These are phyloP conservation scores for Pilasporangium apinafurcum DNA, from an alignment of 352 stramenopile species.

Conservation along the genomic window DNA sequence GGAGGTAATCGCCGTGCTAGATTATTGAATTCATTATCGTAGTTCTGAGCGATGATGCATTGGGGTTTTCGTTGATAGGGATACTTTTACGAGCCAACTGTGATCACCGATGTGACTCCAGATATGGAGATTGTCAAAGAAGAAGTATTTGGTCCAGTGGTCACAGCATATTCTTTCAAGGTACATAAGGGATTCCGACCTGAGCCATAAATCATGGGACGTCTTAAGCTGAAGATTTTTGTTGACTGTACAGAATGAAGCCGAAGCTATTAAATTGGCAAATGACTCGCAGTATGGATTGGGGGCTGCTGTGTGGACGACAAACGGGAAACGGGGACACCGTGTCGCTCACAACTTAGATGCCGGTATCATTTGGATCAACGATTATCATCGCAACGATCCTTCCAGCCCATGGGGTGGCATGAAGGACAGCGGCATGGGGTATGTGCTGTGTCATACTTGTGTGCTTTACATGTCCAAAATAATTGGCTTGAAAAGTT, in stretches of 20 bases:
- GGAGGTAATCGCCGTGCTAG: conserved; percentile 3
- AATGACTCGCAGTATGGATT: conserved; percentile 84
- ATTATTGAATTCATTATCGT: neutral
- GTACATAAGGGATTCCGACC: too few relatives aligned
- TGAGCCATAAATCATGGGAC: too few relatives aligned
- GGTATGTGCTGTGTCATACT: conserved; percentile 18
- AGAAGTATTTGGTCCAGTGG: conserved; percentile 88
- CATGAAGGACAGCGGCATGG: conserved; percentile 64
- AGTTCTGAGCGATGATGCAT: neutral
- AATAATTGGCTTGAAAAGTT: too few relatives aligned
- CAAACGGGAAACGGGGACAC: conserved; percentile 71
- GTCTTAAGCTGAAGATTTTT: conserved; percentile 11
- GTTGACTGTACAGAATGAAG: conserved; percentile 45
- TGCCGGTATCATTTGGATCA: conserved; percentile 89
- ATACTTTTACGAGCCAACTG: conserved; percentile 91
- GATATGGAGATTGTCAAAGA: conserved; percentile 79
- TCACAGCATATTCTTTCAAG: conserved; percentile 37
- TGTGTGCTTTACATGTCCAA: neutral
- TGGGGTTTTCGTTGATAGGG: conserved; percentile 10
- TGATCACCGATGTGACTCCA: conserved; percentile 70
- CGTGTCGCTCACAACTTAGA: conserved; percentile 79
- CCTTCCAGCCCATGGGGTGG: conserved; percentile 62
- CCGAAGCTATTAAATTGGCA: conserved; percentile 64
- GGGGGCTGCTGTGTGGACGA: conserved; percentile 81
- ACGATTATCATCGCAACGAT: conserved; percentile 68